These are phyloP conservation scores for Aspergillus felis DNA, from an alignment of 2,329 filamentous ascomycete genomes.

Conservation along the genomic window DNA sequence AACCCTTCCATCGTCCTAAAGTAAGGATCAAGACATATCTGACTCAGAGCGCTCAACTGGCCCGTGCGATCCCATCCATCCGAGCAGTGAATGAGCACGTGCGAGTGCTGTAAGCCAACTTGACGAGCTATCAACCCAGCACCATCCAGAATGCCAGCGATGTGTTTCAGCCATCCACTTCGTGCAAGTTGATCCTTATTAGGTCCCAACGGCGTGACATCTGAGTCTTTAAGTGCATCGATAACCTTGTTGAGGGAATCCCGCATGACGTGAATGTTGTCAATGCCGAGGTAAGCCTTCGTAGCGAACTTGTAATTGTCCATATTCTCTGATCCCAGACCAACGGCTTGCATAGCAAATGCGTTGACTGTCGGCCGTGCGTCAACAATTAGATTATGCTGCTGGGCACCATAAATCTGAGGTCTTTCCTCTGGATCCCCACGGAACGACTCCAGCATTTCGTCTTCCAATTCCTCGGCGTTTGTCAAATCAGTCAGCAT, in stretches of 20 bases:
- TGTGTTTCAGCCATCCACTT: constrained; percentile 90
- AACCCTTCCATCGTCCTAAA: constrained; percentile 93
- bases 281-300: constrained; percentile 90
- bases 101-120: constrained; percentile 86
- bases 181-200: constrained; percentile 75
- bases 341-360: constrained; percentile 87
- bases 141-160: constrained; percentile 77
- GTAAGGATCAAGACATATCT: constrained; percentile 93
- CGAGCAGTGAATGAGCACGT: constrained; percentile 95
- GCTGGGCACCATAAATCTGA: constrained; percentile 83
- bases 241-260: constrained; percentile 83
- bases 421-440: constrained; percentile 59
- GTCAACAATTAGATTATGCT: constrained; percentile 92
- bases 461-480: constrained; percentile 65
- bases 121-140: constrained; percentile 79
- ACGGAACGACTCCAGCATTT: constrained; percentile 55
- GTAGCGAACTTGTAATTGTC: constrained; percentile 90
- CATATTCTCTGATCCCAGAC: constrained; percentile 95
- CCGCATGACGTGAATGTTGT: constrained; percentile 98
- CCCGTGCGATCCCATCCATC: constrained; percentile 98
- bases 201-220: constrained; percentile 76
- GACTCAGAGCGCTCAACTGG: constrained; percentile 84
- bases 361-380: constrained; percentile 92
- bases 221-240: constrained; percentile 87
- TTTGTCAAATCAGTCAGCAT: constrained; percentile 55